phyloP scores from a whole-genome alignment of 768 basidiomycete species.

The Auricularia sp. region DNA sequence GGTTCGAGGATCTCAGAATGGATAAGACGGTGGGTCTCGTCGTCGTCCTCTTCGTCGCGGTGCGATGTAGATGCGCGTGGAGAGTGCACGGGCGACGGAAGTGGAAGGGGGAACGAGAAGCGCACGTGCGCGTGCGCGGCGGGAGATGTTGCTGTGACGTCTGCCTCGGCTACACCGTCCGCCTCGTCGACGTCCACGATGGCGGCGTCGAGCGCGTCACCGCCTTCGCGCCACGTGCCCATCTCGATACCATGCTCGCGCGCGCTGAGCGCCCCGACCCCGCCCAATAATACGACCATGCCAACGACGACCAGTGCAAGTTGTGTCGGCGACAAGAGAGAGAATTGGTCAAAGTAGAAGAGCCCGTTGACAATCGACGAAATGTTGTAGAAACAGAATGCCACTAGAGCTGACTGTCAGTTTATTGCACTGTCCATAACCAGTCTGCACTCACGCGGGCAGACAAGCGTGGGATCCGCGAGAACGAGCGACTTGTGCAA shows the following conservation, averaged over 20 bases:
- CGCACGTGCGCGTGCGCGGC: background rate
- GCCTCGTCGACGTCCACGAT: constrained; percentile 1
- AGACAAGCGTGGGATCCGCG: constrained; percentile 78
- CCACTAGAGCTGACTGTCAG: constrained; percentile 35
- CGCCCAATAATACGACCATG: constrained; percentile 66
- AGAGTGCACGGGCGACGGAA: background rate
- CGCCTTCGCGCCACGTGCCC: constrained; percentile 31
- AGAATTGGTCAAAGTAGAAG: constrained; percentile 82
- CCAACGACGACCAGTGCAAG: constrained; percentile 69
- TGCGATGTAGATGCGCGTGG: background rate
- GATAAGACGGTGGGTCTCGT: background rate
- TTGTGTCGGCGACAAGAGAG: constrained; percentile 56
- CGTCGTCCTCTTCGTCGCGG: background rate
- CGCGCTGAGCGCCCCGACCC: constrained; percentile 85
- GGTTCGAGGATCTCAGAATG: background rate
- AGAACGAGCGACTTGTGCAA: constrained; percentile 69
- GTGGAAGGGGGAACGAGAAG: background rate
- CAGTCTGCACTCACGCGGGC: constrained; percentile 52
- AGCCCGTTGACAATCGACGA: constrained; percentile 86
- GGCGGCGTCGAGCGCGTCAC: constrained; percentile 23
- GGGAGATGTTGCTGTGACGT: background rate
- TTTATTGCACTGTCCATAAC: constrained; percentile 1
- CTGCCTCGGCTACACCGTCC: constrained; percentile 7
- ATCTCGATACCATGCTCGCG: constrained; percentile 42
- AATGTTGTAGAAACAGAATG: constrained; percentile 92